Evolutionary conservation across 495 filamentous ascomycete species (phyloP).

Genomic region (Tetracladium setigerum): DNA sequence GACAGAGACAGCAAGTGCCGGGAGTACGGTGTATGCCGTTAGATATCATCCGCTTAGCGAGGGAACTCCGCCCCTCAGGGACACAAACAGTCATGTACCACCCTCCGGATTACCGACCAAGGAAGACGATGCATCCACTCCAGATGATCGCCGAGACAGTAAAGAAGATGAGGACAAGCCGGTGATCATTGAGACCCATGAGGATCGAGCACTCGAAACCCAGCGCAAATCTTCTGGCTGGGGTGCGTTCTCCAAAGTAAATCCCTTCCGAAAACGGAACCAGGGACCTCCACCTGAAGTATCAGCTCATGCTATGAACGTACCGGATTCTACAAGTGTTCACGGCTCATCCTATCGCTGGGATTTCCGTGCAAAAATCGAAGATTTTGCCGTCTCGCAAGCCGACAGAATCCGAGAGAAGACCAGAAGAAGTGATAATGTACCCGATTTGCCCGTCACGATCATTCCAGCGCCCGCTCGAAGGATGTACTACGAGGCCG

Average conservation of each 20-base stretch:
- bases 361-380: slow-evolving; percentile 8
- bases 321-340: slow-evolving; percentile 17
- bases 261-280: slow-evolving; percentile 24
- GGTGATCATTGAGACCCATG: slow-evolving; percentile 2
- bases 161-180: slow-evolving; percentile 25
- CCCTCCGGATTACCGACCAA: not conserved
- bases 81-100: not conserved
- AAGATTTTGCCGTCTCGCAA: slow-evolving; percentile 23
- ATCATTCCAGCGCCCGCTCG: slow-evolving; percentile 62
- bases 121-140: slow-evolving; percentile 4
- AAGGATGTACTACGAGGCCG: slow-evolving; percentile 10
- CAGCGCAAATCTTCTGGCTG: slow-evolving; percentile 7
- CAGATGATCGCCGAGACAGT: slow-evolving; percentile 1
- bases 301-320: slow-evolving; percentile 7
- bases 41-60: slow-evolving; percentile 72
- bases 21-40: slow-evolving; percentile 80
- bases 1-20: slow-evolving; percentile 42
- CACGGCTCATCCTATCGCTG: slow-evolving; percentile 18
- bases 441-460: slow-evolving; percentile 46
- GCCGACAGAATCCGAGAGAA: slow-evolving; percentile 25
- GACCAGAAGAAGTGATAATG: slow-evolving; percentile 15
- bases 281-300: slow-evolving; percentile 22
- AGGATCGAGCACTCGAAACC: not conserved
- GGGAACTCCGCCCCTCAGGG: slow-evolving; percentile 46
- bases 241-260: slow-evolving; percentile 14